A percentile compares a stretch with the other conserved stretches of the same genome.
Evolutionary conservation across 257 asterid species (phyloP).

Genomic region (Jacaranda mimosifolia): DNA sequence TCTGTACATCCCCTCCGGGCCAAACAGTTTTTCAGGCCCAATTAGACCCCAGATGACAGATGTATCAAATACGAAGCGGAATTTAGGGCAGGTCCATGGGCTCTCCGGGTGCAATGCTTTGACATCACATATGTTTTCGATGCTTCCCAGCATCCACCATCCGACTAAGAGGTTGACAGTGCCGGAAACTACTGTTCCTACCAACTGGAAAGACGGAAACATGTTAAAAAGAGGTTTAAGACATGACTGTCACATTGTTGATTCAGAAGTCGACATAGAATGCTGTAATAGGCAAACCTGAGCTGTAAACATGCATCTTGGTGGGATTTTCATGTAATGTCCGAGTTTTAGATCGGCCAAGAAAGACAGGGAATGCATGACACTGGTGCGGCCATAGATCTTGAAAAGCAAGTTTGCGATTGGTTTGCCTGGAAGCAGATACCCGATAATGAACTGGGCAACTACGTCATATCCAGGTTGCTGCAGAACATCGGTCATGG

Average conservation of each 20-base stretch:
- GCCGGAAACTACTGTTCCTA: not conserved
- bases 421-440: conserved; percentile 1
- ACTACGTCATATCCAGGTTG: not conserved
- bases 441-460: not conserved
- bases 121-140: conserved; percentile 8
- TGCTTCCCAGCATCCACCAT: not conserved
- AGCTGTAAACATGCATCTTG: conserved; percentile 5
- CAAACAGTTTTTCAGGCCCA: not conserved
- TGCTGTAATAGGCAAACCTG: not conserved
- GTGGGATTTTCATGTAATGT: conserved; percentile 9
- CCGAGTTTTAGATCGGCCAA: conserved; percentile 3
- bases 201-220: not conserved
- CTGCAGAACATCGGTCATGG: not conserved
- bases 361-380: conserved; percentile 2
- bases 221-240: not conserved
- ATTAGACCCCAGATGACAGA: not conserved
- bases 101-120: not conserved
- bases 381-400: not conserved
- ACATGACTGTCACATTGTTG: not conserved
- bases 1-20: not conserved
- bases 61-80: not conserved
- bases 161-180: not conserved
- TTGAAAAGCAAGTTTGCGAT: not conserved
- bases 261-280: not conserved
- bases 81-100: conserved; percentile 5